Evolutionary conservation across 495 filamentous ascomycete species (phyloP).

Genomic region (Penicillium coprophilum): DNA sequence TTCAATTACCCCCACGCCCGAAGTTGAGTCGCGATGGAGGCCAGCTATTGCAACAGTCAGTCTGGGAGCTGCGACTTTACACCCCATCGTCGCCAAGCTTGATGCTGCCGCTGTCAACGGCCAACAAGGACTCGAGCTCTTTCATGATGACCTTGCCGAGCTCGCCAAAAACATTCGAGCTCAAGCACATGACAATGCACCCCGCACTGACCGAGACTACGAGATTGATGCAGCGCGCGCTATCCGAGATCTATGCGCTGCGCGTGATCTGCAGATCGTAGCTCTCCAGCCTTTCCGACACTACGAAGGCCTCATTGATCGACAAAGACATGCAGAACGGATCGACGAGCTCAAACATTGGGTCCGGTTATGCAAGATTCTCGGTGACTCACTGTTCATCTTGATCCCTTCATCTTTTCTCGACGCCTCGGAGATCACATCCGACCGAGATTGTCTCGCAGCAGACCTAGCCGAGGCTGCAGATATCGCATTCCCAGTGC

Average conservation of each 20-base stretch:
- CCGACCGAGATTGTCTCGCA: conserved; percentile 54
- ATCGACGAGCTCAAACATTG: conserved; percentile 61
- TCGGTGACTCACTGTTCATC: conserved; percentile 59
- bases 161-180: conserved; percentile 21
- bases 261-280: conserved; percentile 54
- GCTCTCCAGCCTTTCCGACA: conserved; percentile 72
- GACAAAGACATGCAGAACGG: conserved; percentile 48
- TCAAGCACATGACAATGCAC: conserved; percentile 2
- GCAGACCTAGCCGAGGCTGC: conserved; percentile 61
- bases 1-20: conserved; percentile 18
- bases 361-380: conserved; percentile 58
- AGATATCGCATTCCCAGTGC: conserved; percentile 57
- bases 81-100: conserved; percentile 25
- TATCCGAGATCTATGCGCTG: conserved; percentile 55
- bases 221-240: conserved; percentile 52
- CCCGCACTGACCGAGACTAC: conserved; percentile 23
- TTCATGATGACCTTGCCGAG: conserved; percentile 30
- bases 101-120: conserved; percentile 25
- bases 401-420: conserved; percentile 69
- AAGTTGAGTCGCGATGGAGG: conserved; percentile 19
- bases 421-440: conserved; percentile 48
- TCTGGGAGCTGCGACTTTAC: conserved; percentile 23
- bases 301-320: conserved; percentile 67
- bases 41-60: conserved; percentile 31
- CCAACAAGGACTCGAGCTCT: conserved; percentile 27